phyloP scores from a whole-genome alignment of 331 rosid species.

The Malus hybrid region DNA sequence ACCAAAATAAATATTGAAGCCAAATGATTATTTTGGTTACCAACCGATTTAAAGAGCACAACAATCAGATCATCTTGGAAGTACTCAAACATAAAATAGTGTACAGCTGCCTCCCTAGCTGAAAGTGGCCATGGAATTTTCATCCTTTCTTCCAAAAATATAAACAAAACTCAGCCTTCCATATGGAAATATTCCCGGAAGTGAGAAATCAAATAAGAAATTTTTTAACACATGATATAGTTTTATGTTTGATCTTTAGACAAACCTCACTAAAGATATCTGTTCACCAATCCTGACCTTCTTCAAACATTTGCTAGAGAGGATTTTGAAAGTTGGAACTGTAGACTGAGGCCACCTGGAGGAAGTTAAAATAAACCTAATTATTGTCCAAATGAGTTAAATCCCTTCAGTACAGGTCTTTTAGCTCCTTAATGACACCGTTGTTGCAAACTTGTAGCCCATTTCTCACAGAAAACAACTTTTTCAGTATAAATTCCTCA shows the following conservation, averaged over 20 bases:
- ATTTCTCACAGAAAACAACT: neutral
- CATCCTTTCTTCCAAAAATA: slow-evolving; percentile 85
- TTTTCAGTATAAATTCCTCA: neutral
- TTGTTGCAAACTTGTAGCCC: neutral
- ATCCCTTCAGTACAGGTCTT: neutral
- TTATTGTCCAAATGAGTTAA: neutral
- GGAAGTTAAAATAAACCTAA: slow-evolving; percentile 7
- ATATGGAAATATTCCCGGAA: slow-evolving; percentile 9
- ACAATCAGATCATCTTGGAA: slow-evolving; percentile 70
- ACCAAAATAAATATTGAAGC: neutral
- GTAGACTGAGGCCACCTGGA: slow-evolving; percentile 87
- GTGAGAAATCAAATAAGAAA: neutral
- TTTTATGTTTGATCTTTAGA: slow-evolving; percentile 1
- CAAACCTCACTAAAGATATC: slow-evolving; percentile 75
- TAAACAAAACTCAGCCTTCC: slow-evolving; percentile 30
- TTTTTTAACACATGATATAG: neutral
- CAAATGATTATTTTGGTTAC: neutral
- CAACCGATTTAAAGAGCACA: slow-evolving; percentile 73
- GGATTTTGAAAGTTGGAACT: slow-evolving; percentile 70
- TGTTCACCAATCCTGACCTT: slow-evolving; percentile 70
- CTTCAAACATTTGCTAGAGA: slow-evolving; percentile 52
- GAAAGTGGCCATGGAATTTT: slow-evolving; percentile 93
- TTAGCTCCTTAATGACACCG: neutral
- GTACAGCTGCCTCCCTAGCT: slow-evolving; percentile 72
- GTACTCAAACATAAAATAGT: slow-evolving; percentile 78